Evolutionary conservation across 164 flowering plant species (phyloP).

Genomic region (Cinnamomum micranthum): DNA sequence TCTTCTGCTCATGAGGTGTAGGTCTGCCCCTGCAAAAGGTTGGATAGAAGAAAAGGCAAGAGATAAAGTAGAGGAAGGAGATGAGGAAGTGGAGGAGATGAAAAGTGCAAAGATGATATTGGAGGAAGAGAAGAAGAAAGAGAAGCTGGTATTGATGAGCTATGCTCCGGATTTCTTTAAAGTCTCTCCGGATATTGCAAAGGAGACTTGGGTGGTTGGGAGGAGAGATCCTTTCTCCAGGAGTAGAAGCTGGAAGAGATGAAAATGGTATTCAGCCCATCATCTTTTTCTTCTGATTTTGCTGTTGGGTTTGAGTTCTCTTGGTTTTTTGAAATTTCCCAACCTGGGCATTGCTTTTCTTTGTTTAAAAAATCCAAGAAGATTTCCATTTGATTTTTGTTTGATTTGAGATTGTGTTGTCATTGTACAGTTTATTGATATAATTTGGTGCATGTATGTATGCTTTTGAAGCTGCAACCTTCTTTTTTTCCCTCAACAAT

Average conservation of each 20-base stretch:
- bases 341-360: background rate
- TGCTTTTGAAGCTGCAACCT: background rate
- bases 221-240: slow-evolving; percentile 60
- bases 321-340: background rate
- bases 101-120: slow-evolving; percentile 17
- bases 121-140: slow-evolving; percentile 45
- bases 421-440: slow-evolving; percentile 14
- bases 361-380: slow-evolving; percentile 14
- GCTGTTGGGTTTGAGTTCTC: background rate
- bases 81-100: slow-evolving; percentile 19
- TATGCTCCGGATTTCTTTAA: slow-evolving; percentile 62
- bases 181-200: slow-evolving; percentile 69
- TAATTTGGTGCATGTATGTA: background rate
- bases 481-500: too few species aligned
- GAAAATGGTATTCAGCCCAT: background rate
- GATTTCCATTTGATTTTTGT: slow-evolving; percentile 9
- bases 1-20: slow-evolving; percentile 78
- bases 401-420: slow-evolving; percentile 12
- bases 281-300: background rate
- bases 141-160: slow-evolving; percentile 48
- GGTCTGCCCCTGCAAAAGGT: slow-evolving; percentile 86
- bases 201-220: slow-evolving; percentile 83
- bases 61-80: slow-evolving; percentile 16
- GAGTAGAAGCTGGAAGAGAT: slow-evolving; percentile 78
- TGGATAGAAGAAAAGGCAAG: slow-evolving; percentile 30